Evolutionary conservation across 108 stramenopile genomes (phyloP).

Genomic region (Craspedostauros australis): DNA sequence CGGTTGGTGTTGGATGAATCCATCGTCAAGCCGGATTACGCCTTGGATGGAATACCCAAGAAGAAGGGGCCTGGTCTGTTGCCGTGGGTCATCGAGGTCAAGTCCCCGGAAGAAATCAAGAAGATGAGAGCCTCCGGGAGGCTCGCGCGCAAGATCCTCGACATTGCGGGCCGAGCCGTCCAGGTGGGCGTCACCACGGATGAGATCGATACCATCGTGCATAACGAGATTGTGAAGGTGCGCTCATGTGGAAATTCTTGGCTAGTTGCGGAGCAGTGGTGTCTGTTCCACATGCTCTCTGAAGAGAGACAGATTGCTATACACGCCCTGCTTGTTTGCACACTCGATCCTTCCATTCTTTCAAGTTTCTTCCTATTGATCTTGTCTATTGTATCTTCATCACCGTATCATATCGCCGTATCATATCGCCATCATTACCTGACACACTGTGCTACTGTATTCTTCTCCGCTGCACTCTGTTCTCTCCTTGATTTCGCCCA

Average conservation of each 20-base stretch:
- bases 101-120: conserved; percentile 82
- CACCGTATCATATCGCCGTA: too few species aligned
- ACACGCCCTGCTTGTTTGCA: background rate
- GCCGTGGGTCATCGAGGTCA: conserved; percentile 87
- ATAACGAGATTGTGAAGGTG: conserved; percentile 68
- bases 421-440: too few species aligned
- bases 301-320: background rate
- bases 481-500: too few species aligned
- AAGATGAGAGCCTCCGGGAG: conserved; percentile 87
- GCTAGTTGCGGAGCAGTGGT: background rate
- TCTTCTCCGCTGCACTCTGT: too few species aligned
- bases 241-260: conserved; percentile 10
- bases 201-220: conserved; percentile 91
- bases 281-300: background rate
- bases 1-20: conserved; percentile 31
- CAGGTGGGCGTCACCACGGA: conserved; percentile 84
- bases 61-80: conserved; percentile 31
- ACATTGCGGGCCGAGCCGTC: conserved; percentile 82
- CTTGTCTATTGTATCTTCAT: too few species aligned
- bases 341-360: too few species aligned
- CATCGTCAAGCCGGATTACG: conserved; percentile 75
- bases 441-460: too few species aligned
- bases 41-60: conserved; percentile 64
- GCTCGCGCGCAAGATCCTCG: conserved; percentile 88
- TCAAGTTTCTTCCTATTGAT: too few species aligned